Percentiles rank a stretch among this genome's conserved stretches.
These are phyloP conservation scores for Cladophialophora yegresii DNA, from an alignment of 2,329 filamentous ascomycete genomes.

Conservation along the genomic window DNA sequence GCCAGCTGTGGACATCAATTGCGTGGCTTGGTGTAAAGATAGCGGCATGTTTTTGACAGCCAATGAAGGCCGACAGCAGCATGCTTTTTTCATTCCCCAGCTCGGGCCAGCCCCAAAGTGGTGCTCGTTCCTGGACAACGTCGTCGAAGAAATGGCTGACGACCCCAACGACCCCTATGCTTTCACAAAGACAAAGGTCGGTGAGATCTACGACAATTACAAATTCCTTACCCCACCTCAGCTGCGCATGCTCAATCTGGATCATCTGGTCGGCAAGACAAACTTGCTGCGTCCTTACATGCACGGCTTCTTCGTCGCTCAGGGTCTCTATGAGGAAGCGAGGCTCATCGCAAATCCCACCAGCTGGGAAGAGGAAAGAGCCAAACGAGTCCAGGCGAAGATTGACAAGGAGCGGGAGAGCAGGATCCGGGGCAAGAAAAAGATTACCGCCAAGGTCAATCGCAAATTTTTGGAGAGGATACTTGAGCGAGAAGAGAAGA, in stretches of 20 bases:
- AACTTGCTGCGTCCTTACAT: slow-evolving; percentile 92
- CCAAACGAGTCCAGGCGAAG: slow-evolving; percentile 89
- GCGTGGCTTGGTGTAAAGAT: slow-evolving; percentile 87
- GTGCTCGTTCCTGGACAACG: slow-evolving; percentile 95
- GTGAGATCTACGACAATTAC: slow-evolving; percentile 96
- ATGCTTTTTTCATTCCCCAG: slow-evolving; percentile 92
- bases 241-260: slow-evolving; percentile 78
- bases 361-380: slow-evolving; percentile 86
- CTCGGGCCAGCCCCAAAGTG: slow-evolving; percentile 90
- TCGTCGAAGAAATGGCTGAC: slow-evolving; percentile 98
- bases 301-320: slow-evolving; percentile 98
- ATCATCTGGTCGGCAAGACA: slow-evolving; percentile 86
- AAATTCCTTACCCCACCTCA: slow-evolving; percentile 94
- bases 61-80: slow-evolving; percentile 93
- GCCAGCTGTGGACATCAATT: slow-evolving; percentile 90
- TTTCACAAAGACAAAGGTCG: slow-evolving; percentile 53
- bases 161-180: slow-evolving; percentile 64
- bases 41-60: slow-evolving; percentile 95
- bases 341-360: slow-evolving; percentile 90
- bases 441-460: slow-evolving; percentile 88
- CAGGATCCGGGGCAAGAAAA: slow-evolving; percentile 90
- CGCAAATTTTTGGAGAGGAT: slow-evolving; percentile 64
- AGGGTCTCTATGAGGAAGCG: slow-evolving; percentile 93
- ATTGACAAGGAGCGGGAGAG: slow-evolving; percentile 96
- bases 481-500: slow-evolving; percentile 61